Base-by-base conservation (phyloP, 2,329 filamentous ascomycete genomes). In the Alternaria atra region DNA sequence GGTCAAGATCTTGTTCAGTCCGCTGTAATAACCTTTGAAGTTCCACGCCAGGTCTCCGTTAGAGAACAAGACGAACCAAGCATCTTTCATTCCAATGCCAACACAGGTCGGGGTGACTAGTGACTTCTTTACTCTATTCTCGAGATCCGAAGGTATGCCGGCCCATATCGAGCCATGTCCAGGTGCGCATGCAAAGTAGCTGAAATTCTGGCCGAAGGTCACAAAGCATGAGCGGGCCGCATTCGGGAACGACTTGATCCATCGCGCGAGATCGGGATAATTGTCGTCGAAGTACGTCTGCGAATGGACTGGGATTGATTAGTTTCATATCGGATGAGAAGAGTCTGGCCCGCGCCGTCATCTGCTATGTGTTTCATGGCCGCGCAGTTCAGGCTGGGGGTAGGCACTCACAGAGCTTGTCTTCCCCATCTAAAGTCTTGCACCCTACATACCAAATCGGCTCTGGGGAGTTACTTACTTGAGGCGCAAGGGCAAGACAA, bases 31-130 rank as follows among this genome's bases (percentile, higher is more conserved):
- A 12, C 75, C 74, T 30, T 77, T 61, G 52, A 78, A 76, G 35
- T 75, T 76, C 75, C 75, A 78, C 2, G 63, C 50, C 39, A 64
- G 69, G 39, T 73, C 68, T 2, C 74, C 73, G 51, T 74, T 67
- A 7, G 74, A 69, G 70, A 74, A 78, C 57, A 75, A 52, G 8
- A 75, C 73, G 35, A 77, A 74, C 74, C 75, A 78, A 29, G 74
- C 72, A 51, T 73, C 61, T 10, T 76, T 67, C 40, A 70, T 58
- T 1, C 75, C 74, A 8, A 78, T 59, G 12, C 69, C 61, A 17
- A 77, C 75, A 37, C 69, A 74, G 37, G 48, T 66, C 5, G 75
- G 75, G 1, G 71, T 75, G 40, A 75, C 74, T 44, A 69, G 67
- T 5, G 73, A 68, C 56, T 77, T 78, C 13, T 74, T 72, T 23